These are phyloP conservation scores for Tuber umbilicatum DNA, from an alignment of 495 filamentous ascomycete genomes.

Conservation along the genomic window DNA sequence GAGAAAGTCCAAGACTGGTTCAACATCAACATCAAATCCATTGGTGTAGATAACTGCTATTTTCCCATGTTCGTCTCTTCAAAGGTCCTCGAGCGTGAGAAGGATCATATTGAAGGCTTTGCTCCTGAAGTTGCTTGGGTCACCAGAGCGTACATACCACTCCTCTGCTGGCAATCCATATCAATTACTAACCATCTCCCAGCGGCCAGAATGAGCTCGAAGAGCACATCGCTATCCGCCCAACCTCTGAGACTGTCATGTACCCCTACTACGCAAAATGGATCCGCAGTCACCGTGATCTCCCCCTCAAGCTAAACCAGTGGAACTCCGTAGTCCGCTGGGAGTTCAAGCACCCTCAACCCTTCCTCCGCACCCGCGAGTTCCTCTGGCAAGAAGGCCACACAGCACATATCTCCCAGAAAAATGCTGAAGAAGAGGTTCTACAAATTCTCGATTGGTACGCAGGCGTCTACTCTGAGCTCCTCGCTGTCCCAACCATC, in stretches of 20 bases:
- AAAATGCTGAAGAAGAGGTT: constrained; percentile 73
- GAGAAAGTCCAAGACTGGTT: constrained; percentile 87
- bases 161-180: constrained; percentile 19
- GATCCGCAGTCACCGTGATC: constrained; percentile 89
- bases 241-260: constrained; percentile 91
- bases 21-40: constrained; percentile 71
- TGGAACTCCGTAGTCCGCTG: constrained; percentile 98
- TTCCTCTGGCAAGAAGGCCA: constrained; percentile 99
- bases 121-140: constrained; percentile 98
- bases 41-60: constrained; percentile 89
- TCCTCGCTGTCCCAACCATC: constrained; percentile 89
- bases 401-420: constrained; percentile 81
- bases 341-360: constrained; percentile 97
- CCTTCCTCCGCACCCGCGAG: constrained; percentile 85
- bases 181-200: constrained; percentile 33
- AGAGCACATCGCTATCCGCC: constrained; percentile 89
- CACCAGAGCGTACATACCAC: constrained; percentile 73
- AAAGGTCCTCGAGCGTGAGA: constrained; percentile 86
- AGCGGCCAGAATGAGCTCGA: constrained; percentile 85
- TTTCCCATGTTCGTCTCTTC: constrained; percentile 91
- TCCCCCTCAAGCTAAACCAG: constrained; percentile 88
- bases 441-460: constrained; percentile 90
- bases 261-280: constrained; percentile 94
- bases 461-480: constrained; percentile 78
- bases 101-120: constrained; percentile 95